A percentile compares a stretch with the other conserved stretches of the same genome.
Conservation (phyloP, 495 filamentous ascomycete genomes). For the Clohesyomyces aquaticus region DNA sequence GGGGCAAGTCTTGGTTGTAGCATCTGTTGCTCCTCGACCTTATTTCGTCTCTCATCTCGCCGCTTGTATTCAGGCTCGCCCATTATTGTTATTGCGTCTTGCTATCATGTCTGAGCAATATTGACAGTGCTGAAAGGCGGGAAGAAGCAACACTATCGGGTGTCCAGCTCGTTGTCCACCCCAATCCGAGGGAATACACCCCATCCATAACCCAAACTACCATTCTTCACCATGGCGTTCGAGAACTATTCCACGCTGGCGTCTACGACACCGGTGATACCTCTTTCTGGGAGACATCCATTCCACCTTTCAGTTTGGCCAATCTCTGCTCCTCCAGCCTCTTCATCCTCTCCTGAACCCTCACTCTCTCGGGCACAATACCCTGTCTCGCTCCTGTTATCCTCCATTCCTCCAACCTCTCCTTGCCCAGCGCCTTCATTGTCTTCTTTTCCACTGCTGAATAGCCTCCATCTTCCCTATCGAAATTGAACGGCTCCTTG, state of each 20-base stretch:
- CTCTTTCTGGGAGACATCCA: not conserved
- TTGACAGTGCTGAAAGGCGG: too few species aligned
- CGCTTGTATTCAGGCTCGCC: too few species aligned
- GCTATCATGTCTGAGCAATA: too few species aligned
- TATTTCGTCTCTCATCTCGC: too few species aligned
- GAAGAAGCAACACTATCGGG: too few species aligned
- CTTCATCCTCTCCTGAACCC: slow-evolving; percentile 57
- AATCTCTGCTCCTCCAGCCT: slow-evolving; percentile 44
- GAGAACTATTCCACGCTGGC: not conserved
- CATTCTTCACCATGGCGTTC: not conserved
- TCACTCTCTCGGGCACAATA: slow-evolving; percentile 54
- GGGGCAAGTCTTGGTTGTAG: too few species aligned
- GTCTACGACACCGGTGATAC: slow-evolving; percentile 16
- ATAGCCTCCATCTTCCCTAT: slow-evolving; percentile 63
- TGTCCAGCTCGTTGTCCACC: too few species aligned
- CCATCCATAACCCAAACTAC: too few species aligned
- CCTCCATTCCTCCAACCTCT: slow-evolving; percentile 64
- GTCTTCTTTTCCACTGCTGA: slow-evolving; percentile 73
- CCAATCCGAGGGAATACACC: too few species aligned
- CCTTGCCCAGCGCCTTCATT: slow-evolving; percentile 60
- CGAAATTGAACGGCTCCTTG: slow-evolving; percentile 63
- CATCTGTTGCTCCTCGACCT: too few species aligned
- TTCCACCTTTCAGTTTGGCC: slow-evolving; percentile 32
- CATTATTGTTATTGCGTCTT: too few species aligned
- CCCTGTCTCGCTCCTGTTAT: slow-evolving; percentile 58